Conservation (phyloP, 352 stramenopile species). For the Globisporangium spiculum region DNA sequence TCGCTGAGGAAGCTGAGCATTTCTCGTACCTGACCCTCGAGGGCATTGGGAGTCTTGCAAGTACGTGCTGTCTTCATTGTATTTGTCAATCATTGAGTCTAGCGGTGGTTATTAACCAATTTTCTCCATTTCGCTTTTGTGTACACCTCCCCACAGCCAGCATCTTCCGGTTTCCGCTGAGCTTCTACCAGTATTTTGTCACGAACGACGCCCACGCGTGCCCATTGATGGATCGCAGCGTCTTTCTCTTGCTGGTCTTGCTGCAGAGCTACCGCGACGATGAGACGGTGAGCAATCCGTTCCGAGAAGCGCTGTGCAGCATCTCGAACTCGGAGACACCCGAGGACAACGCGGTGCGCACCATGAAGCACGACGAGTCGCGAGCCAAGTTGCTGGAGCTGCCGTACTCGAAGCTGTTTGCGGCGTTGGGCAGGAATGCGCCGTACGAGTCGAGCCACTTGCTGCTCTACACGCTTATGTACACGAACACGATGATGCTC, state of each 20-base stretch:
- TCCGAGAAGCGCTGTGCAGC: constrained; percentile 46
- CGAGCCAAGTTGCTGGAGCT: constrained; percentile 31
- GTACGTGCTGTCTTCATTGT: constrained; percentile 29
- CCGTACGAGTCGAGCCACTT: constrained; percentile 67
- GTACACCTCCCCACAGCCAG: constrained; percentile 27
- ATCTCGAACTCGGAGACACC: constrained; percentile 34
- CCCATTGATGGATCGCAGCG: constrained; percentile 64
- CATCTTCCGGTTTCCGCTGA: constrained; percentile 63
- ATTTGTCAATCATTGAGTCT: neutral
- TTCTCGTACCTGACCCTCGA: constrained; percentile 74
- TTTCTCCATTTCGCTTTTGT: neutral
- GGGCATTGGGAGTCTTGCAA: constrained; percentile 55
- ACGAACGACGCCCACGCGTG: constrained; percentile 43
- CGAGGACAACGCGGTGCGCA: constrained; percentile 10
- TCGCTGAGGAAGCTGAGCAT: constrained; percentile 43
- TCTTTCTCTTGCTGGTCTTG: constrained; percentile 61
- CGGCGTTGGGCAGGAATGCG: constrained; percentile 44
- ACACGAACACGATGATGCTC: constrained; percentile 56
- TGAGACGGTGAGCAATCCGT: constrained; percentile 49
- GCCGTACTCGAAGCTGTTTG: constrained; percentile 52
- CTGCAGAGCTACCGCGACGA: constrained; percentile 69
- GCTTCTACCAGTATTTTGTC: constrained; percentile 71
- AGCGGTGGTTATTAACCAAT: neutral
- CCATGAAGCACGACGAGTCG: constrained; percentile 28
- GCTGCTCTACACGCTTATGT: constrained; percentile 73